phyloP scores from a whole-genome alignment of 306 rosid species.

The Hippophae tibetana region DNA sequence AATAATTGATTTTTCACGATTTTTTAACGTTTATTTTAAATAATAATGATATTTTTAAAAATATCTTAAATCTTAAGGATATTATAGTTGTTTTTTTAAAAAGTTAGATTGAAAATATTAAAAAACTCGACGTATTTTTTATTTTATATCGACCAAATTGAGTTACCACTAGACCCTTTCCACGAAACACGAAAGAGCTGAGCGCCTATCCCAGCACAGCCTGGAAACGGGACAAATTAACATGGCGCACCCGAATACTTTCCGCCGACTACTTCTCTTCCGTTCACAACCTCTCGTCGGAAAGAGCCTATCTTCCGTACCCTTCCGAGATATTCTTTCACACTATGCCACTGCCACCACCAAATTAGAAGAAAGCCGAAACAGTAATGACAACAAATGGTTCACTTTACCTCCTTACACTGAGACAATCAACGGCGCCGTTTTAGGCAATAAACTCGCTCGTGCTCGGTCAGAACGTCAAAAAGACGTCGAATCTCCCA shows the following conservation, averaged over 20 bases:
- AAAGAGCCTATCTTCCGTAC: too few relatives aligned
- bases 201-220: neutral
- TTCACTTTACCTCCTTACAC: constrained; percentile 53
- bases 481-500: neutral
- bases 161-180: too few relatives aligned
- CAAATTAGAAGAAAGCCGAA: constrained; percentile 5
- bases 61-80: too few relatives aligned
- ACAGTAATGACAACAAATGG: constrained; percentile 31
- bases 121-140: too few relatives aligned
- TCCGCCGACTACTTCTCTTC: constrained; percentile 26
- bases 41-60: too few relatives aligned
- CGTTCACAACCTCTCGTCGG: constrained; percentile 1
- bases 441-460: neutral
- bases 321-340: neutral
- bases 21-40: too few relatives aligned
- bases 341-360: constrained; percentile 15
- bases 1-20: too few relatives aligned
- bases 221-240: constrained; percentile 3
- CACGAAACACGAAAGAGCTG: neutral
- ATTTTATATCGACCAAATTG: too few relatives aligned
- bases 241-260: constrained; percentile 12
- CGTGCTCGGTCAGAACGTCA: too few relatives aligned
- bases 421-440: constrained; percentile 1
- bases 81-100: too few relatives aligned
- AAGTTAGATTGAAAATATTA: too few relatives aligned